phyloP scores from a whole-genome alignment of 2,329 filamentous ascomycete species.

The Fusarium sp. region DNA sequence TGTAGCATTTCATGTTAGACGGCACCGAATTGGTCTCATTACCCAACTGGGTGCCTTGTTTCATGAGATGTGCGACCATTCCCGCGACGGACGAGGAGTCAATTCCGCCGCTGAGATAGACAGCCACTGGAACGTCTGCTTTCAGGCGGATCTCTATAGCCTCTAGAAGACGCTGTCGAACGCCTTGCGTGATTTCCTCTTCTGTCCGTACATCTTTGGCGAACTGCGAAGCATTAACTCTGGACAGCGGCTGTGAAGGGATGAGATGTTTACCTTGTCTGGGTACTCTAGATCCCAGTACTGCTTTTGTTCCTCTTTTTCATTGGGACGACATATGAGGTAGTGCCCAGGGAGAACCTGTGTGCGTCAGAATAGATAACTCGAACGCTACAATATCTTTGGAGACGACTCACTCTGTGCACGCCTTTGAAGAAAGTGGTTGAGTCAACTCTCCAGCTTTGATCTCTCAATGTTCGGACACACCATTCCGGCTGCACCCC shows the following conservation, averaged over 20 bases:
- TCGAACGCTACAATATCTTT: too few relatives aligned
- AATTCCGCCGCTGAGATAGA: slow-evolving; percentile 8
- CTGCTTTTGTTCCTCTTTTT: background rate
- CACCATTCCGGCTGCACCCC: slow-evolving; percentile 3
- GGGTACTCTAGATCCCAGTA: slow-evolving; percentile 16
- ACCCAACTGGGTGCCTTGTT: slow-evolving; percentile 3
- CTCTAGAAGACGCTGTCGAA: background rate
- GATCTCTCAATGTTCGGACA: background rate
- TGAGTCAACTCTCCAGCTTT: slow-evolving; percentile 9
- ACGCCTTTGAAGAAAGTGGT: slow-evolving; percentile 7
- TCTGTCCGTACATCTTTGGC: background rate
- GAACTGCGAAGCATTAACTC: background rate
- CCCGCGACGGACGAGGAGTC: slow-evolving; percentile 7
- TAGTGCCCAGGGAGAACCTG: slow-evolving; percentile 11
- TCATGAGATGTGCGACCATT: slow-evolving; percentile 12
- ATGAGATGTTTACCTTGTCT: background rate
- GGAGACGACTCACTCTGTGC: background rate
- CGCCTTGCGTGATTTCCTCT: background rate
- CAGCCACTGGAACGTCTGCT: slow-evolving; percentile 12
- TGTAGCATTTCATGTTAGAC: slow-evolving; percentile 10
- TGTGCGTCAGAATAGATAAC: too few relatives aligned
- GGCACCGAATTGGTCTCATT: background rate
- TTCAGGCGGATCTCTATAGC: slow-evolving; percentile 6
- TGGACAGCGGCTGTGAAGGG: background rate
- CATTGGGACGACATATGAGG: background rate